Evolutionary conservation across 495 filamentous ascomycete genomes (phyloP), one percentile per base, ranked within the genome.

Genomic region (Penicillium dipodomyicola): DNA sequence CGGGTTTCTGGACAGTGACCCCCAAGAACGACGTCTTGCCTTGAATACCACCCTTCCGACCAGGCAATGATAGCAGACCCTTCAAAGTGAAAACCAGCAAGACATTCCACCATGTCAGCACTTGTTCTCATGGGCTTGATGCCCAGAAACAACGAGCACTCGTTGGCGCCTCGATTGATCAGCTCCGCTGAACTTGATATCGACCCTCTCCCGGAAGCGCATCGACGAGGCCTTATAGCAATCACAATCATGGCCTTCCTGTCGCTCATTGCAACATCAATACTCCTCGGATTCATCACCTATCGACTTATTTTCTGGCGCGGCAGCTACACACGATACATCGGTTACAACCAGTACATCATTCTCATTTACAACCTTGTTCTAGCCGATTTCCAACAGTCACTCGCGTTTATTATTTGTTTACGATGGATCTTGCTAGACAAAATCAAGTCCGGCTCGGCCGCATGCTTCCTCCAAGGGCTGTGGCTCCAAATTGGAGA

Each of bases 341-440:
- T 76, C 46, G 70, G 74, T 60, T 82, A 81, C 70, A 91, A 91
- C 65, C 88, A 92, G 67, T 90, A 87, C 59, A 77, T 91, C 4
- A 60, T 91, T 41, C 77, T 92, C 14, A 84, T 91, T 42, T 86
- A 84, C 65, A 90, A 90, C 65, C 80, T 91, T 17, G 71, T 91
- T 4, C 64, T 91, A 45, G 88, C 88, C 52, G 88, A 91, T 67
- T 74, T 91, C 45, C 85, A 87, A 62, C 88, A 90, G 67, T 75
- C 85, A 0, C 71, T 82, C 5, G 84, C 85, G 12, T 91, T 90
- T 64, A 56, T 88, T 37, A 75, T 91, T 37, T 89, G 83, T 61
- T 70, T 82, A 42, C 76, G 80, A 53, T 88, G 87, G 83, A 67
- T 87, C 14, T 53, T 62, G 7, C 65, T 72, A 1, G 72, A 87